Base-by-base conservation (phyloP, 1,284 basidiomycete genomes). In the Chiua sp. region DNA sequence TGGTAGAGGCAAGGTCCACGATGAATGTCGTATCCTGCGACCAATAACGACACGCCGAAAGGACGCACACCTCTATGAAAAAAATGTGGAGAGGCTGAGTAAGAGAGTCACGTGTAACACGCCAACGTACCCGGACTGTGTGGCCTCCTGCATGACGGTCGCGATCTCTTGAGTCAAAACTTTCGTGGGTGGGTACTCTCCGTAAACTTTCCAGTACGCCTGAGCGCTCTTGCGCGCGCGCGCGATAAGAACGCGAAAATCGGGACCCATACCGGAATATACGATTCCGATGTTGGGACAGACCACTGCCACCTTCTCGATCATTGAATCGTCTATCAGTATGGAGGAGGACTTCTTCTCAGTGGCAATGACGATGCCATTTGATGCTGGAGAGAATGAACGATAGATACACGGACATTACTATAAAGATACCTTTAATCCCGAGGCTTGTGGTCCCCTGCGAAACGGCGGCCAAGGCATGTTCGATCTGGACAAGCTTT, bases 271-370 rank as follows among this genome's bases (percentile, higher is more conserved):
- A 37, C 98, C 98, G 47, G 94, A 96, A 80, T 99, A 99, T 53
- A 99, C 98, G 69, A 99, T 95, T 55, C 98, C 98, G 68, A 99
- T 98, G 79, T 98, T 98, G 47, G 98, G 98, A 78, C 97, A 99
- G 68, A 99, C 91, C 55, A 96, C 84, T 5, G 94, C 92, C 62
- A 99, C 94, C 79, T 98, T 98, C 76, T 99, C 98, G 64, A 99
- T 86, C 82, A 97, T 94, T 20, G 93, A 93, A 77, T 98, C 95
- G 81, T 99, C 98, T 65, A 99, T 94, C 63, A 99, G 87, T 68
- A 98, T 91, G 22, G 98, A 99, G 20, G 96, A 95, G 12, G 96
- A 88, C 79, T 98, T 98, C 88, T 99, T 99, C 82, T 99, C 98
- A 4, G 98, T 98, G 32, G 98, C 98, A 68, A 99, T 96, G 63